phyloP scores from a whole-genome alignment of 805 yeast species.

The Jamesozyma jinghongensis region DNA sequence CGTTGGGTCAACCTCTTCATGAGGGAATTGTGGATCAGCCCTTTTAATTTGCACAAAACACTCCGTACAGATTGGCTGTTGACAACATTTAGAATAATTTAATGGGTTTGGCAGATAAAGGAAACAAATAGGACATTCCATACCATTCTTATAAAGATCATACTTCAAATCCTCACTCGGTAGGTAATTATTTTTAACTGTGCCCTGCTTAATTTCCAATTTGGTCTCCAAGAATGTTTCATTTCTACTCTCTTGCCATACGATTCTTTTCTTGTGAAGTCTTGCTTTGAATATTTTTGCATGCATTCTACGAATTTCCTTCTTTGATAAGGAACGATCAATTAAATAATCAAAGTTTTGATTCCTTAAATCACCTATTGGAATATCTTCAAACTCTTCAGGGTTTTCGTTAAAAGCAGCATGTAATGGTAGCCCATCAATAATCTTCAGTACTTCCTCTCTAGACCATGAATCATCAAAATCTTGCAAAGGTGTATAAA shows the following conservation, averaged over 20 bases:
- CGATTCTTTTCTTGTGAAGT: slow-evolving; percentile 33
- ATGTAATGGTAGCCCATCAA: slow-evolving; percentile 49
- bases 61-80: slow-evolving; percentile 89
- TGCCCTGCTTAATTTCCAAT: slow-evolving; percentile 31
- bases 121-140: slow-evolving; percentile 37
- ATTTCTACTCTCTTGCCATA: slow-evolving; percentile 51
- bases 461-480: slow-evolving; percentile 65
- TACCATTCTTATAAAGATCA: slow-evolving; percentile 53
- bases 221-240: slow-evolving; percentile 48
- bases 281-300: slow-evolving; percentile 29
- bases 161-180: slow-evolving; percentile 38
- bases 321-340: slow-evolving; percentile 22
- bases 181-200: slow-evolving; percentile 31
- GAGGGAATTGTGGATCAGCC: slow-evolving; percentile 59
- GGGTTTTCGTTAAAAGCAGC: slow-evolving; percentile 36
- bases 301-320: slow-evolving; percentile 25
- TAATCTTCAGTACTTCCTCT: slow-evolving; percentile 47
- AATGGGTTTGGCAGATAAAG: slow-evolving; percentile 41
- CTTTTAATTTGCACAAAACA: slow-evolving; percentile 95
- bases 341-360: slow-evolving; percentile 25
- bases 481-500: slow-evolving; percentile 82
- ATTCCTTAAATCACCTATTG: slow-evolving; percentile 23
- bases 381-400: slow-evolving; percentile 30
- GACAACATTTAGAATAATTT: slow-evolving; percentile 80
- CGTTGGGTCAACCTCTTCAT: slow-evolving; percentile 41